A percentile compares a stretch with the other conserved stretches of the same genome.
These are phyloP conservation scores for Umbelopsis isabellina DNA, from an alignment of 192 early-diverging fungal species.

Conservation along the genomic window DNA sequence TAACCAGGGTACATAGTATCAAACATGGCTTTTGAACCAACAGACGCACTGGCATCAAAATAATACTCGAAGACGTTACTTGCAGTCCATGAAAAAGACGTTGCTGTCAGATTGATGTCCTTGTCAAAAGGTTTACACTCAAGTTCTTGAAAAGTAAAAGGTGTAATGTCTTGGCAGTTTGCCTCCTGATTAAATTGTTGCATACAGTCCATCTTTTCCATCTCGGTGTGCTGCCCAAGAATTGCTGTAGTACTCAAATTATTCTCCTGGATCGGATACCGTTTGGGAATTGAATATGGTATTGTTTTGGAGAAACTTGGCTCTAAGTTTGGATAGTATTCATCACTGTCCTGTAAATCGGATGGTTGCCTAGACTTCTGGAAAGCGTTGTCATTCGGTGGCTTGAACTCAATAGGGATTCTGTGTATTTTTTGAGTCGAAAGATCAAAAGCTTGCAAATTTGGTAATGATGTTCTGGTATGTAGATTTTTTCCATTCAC, in stretches of 20 bases:
- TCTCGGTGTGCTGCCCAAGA: not conserved
- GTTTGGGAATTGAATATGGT: slow-evolving; percentile 2
- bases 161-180: no score
- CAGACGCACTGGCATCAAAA: not conserved
- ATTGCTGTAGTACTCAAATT: no score
- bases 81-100: not conserved
- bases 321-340: not conserved
- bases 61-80: slow-evolving; percentile 17
- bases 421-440: no score
- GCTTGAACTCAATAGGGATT: no score
- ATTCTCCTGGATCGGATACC: not conserved
- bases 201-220: not conserved
- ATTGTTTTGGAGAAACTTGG: not conserved
- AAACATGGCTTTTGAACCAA: not conserved
- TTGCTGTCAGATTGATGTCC: not conserved
- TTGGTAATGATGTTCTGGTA: no score
- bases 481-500: no score
- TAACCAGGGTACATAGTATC: not conserved
- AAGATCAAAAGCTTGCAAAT: no score
- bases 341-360: not conserved
- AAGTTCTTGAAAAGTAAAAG: not conserved
- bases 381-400: no score
- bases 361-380: not conserved
- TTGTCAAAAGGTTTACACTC: not conserved
- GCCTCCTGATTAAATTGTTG: not conserved